Base-by-base conservation (phyloP, 2,329 filamentous ascomycete genomes). In the Hortaea werneckii region DNA sequence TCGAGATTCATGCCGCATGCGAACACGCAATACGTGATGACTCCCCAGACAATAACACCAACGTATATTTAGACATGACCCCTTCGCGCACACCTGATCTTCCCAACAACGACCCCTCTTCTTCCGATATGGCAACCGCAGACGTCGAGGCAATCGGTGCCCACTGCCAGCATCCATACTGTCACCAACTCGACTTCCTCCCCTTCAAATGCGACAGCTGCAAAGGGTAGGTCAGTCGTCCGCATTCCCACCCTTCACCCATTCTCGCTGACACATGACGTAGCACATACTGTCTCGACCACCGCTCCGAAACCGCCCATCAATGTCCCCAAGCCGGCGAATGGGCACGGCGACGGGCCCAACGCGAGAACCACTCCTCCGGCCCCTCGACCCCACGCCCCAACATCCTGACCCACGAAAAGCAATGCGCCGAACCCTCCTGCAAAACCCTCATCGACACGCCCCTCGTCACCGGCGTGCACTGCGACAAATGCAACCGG, bases 181-280 rank as follows among this genome's bases (percentile, higher is more conserved):
- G 92, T 74, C 84, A 89, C 64, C 85, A 92, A 63, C 85, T 96
- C 50, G 92, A 96, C 68, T 96, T 98, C 66, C 79, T 98, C 4
- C 92, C 92, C 4, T 96, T 96, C 67, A 77, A 81, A 61, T 98
- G 92, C 71, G 86, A 94, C 64, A 92, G 85, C 56, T 98, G 92
- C 70, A 77, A 70, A 59, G 74, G 74, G 69, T 73, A 58, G 37
- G 61, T 55, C 9, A 42, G 47, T 41, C 6, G 29, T 26, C 27
- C 38, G 27, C n/a, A 35, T n/a, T 9, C 32, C n/a, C 32, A n/a
- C 20, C 20, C 2, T 20, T 20, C 20, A 20, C 20, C 2, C 20
- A 20, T 4, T 20, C 20, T 20, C 20, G 20, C 20, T 20, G 20
- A 42, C 30, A 29, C 7, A 29, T 26, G 9, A 38, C 9, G 6